phyloP scores from a whole-genome alignment of 176 grass and related monocot species.

The Rhynchospora pubera region DNA sequence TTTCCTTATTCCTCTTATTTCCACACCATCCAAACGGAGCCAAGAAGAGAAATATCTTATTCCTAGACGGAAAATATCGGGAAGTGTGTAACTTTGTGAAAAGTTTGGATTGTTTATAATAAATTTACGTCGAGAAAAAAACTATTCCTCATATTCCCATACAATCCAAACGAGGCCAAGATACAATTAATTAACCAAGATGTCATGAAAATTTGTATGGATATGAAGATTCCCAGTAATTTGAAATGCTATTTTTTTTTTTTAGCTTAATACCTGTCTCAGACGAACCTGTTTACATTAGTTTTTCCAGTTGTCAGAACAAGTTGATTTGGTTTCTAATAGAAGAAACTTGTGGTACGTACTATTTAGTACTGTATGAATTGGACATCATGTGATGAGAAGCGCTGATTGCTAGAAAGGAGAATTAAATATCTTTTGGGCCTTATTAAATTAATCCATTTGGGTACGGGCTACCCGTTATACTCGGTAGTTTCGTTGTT shows the following conservation, averaged over 20 bases:
- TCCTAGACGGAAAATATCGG: too few relatives aligned
- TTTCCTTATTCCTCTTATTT: too few relatives aligned
- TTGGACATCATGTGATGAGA: constrained; percentile 3
- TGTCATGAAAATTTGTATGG: not conserved
- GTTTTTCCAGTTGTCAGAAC: not conserved
- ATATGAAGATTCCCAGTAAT: not conserved
- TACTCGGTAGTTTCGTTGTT: not conserved
- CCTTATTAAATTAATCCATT: not conserved
- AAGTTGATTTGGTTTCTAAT: constrained; percentile 3
- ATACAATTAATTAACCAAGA: not conserved
- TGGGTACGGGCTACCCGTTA: not conserved
- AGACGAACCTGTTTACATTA: not conserved
- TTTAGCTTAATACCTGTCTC: not conserved
- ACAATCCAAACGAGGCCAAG: too few relatives aligned
- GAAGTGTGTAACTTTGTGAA: too few relatives aligned
- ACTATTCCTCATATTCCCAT: too few relatives aligned
- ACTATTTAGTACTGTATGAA: not conserved
- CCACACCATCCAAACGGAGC: too few relatives aligned
- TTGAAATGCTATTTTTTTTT: not conserved
- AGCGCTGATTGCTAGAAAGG: not conserved
- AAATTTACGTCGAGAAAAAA: too few relatives aligned
- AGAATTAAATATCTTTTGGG: not conserved
- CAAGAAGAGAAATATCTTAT: too few relatives aligned
- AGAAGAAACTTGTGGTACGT: constrained; percentile 2
- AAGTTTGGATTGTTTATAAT: too few relatives aligned